Evolutionary conservation across 768 basidiomycete species (phyloP).

Genomic region (Boletus eberwhitei): DNA sequence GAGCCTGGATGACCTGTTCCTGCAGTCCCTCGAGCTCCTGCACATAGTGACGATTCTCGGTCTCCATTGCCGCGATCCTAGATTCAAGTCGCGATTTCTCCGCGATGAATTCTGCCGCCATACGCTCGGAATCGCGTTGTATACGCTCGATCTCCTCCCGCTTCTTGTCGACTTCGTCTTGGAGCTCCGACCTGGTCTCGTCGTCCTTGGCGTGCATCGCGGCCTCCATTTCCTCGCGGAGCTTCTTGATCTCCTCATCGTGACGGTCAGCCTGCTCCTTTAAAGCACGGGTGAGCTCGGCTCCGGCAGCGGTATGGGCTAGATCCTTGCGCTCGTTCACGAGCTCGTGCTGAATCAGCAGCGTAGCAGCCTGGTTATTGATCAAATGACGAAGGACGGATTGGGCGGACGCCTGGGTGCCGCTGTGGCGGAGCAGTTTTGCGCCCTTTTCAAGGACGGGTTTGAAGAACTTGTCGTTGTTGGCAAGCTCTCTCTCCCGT

Average conservation of each 20-base stretch:
- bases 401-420: slow-evolving; percentile 40
- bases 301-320: slow-evolving; percentile 51
- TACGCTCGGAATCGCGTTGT: slow-evolving; percentile 37
- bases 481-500: slow-evolving; percentile 45
- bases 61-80: slow-evolving; percentile 26
- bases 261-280: slow-evolving; percentile 45
- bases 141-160: slow-evolving; percentile 44
- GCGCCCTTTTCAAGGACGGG: slow-evolving; percentile 50
- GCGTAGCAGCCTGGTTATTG: slow-evolving; percentile 37
- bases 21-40: slow-evolving; percentile 24
- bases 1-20: slow-evolving; percentile 27
- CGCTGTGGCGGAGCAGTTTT: slow-evolving; percentile 39
- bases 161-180: slow-evolving; percentile 41
- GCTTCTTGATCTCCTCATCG: slow-evolving; percentile 43
- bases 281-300: slow-evolving; percentile 48
- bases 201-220: slow-evolving; percentile 45
- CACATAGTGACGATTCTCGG: slow-evolving; percentile 15
- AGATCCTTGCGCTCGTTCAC: slow-evolving; percentile 48
- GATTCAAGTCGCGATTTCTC: slow-evolving; percentile 36
- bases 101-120: slow-evolving; percentile 37
- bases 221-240: slow-evolving; percentile 46
- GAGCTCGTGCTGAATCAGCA: slow-evolving; percentile 56
- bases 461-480: slow-evolving; percentile 47
- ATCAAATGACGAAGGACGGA: slow-evolving; percentile 42
- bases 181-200: slow-evolving; percentile 43